Percentiles rank a stretch among this genome's conserved stretches.
Evolutionary conservation across 805 yeast genomes (phyloP).

Genomic region (Gaillardinia entomophila): DNA sequence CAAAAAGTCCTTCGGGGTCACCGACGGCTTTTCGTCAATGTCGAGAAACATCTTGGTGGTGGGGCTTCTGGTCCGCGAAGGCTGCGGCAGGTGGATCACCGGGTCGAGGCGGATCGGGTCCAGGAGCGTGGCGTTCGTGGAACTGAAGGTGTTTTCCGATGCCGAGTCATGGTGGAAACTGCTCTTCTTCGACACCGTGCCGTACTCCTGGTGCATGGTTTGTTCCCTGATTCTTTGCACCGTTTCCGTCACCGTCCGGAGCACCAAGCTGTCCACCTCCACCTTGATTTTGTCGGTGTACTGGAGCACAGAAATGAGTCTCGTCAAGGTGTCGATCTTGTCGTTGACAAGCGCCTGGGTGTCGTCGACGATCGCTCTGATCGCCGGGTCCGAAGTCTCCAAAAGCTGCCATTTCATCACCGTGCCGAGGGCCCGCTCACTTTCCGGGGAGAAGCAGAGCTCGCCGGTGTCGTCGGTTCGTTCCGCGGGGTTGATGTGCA

Average conservation of each 20-base stretch:
- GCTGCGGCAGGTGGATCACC: constrained; percentile 26
- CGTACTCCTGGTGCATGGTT: constrained; percentile 11
- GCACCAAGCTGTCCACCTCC: constrained; percentile 70
- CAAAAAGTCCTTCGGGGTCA: constrained; percentile 44
- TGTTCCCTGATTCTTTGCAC: constrained; percentile 47
- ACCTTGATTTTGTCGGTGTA: constrained; percentile 71
- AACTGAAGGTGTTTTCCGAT: neutral
- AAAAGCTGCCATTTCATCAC: constrained; percentile 42
- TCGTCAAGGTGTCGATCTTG: constrained; percentile 63
- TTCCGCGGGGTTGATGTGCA: constrained; percentile 55
- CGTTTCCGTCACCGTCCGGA: constrained; percentile 58
- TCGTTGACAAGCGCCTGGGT: constrained; percentile 55
- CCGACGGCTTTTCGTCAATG: constrained; percentile 19
- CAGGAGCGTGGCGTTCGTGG: constrained; percentile 2
- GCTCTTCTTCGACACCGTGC: neutral
- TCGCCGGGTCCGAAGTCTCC: constrained; percentile 58
- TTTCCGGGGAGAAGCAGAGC: constrained; percentile 49
- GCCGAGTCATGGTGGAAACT: neutral
- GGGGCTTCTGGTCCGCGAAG: constrained; percentile 27
- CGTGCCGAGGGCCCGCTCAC: constrained; percentile 48
- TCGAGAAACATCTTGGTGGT: constrained; percentile 9
- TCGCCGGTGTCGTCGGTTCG: constrained; percentile 45
- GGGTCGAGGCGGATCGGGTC: constrained; percentile 3
- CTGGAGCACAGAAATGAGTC: constrained; percentile 69
- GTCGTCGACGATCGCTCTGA: constrained; percentile 57